Conservation (phyloP, 768 basidiomycete genomes). For the Leccinum disarticulatum region DNA sequence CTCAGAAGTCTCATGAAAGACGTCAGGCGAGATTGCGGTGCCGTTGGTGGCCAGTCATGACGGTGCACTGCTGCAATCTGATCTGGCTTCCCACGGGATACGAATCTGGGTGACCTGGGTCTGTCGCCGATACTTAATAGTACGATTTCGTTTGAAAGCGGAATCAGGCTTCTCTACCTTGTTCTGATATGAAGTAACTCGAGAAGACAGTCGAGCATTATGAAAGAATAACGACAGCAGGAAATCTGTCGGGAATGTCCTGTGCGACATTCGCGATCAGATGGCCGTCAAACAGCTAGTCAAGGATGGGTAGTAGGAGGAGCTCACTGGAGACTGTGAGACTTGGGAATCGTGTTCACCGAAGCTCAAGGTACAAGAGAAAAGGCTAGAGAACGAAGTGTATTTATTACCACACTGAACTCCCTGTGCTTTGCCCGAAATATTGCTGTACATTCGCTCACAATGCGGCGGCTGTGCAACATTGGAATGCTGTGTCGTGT, state of each 20-base stretch:
- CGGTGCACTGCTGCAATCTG: not conserved
- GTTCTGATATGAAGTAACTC: not conserved
- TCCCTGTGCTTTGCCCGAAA: not conserved
- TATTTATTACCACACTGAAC: not conserved
- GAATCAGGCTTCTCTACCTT: conserved; percentile 2
- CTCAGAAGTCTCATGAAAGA: not conserved
- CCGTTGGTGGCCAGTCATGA: not conserved
- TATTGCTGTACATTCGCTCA: too few species aligned
- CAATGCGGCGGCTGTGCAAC: not conserved
- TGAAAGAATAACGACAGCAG: not conserved
- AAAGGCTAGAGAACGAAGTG: not conserved
- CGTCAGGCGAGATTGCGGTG: not conserved
- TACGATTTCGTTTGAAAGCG: not conserved
- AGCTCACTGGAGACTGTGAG: not conserved
- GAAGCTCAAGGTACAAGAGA: not conserved
- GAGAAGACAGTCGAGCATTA: conserved; percentile 1
- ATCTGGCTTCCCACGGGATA: not conserved
- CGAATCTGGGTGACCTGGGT: conserved; percentile 8
- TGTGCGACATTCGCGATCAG: not conserved
- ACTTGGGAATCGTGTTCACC: not conserved
- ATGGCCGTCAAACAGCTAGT: not conserved
- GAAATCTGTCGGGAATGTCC: not conserved
- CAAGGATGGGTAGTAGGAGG: not conserved
- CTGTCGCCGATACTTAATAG: conserved; percentile 3
- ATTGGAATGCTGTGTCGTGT: not conserved